Percentiles rank a stretch among this genome's conserved stretches.
Evolutionary conservation across 2,329 filamentous ascomycete species (phyloP).

Genomic region (Teratosphaeria pseudoeucalypti): DNA sequence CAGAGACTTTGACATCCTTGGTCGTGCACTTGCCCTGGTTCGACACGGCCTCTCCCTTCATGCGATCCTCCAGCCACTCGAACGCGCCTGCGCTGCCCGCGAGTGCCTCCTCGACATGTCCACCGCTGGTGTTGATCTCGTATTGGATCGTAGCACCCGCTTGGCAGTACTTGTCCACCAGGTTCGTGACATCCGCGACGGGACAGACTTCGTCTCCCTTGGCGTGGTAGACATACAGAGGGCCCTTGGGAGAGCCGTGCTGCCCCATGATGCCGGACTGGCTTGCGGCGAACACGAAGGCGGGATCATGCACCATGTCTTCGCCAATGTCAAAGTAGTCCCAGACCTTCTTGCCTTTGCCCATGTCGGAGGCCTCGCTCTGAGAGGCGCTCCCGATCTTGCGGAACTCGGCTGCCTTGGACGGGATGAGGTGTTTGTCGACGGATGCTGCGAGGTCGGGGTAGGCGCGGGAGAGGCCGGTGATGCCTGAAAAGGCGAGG

Average conservation of each 20-base stretch:
- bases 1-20: background rate
- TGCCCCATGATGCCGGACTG: background rate
- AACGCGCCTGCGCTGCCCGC: background rate
- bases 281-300: background rate
- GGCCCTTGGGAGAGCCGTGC: slow-evolving; percentile 1
- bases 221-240: slow-evolving; percentile 25
- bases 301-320: slow-evolving; percentile 3
- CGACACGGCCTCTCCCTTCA: background rate
- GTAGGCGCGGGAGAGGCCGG: slow-evolving; percentile 23
- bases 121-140: background rate
- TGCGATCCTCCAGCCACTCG: background rate
- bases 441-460: background rate
- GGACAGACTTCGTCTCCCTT: slow-evolving; percentile 22
- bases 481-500: slow-evolving; percentile 21
- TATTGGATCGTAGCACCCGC: background rate
- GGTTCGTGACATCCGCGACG: slow-evolving; percentile 17
- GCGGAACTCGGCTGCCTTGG: background rate
- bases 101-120: background rate
- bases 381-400: background rate
- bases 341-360: background rate
- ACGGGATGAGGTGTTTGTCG: background rate
- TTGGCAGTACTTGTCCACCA: slow-evolving; percentile 18
- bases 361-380: background rate
- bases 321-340: background rate
- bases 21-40: background rate